Base-by-base conservation (phyloP, 306 rosid genomes). In the Inga leiocalycina region DNA sequence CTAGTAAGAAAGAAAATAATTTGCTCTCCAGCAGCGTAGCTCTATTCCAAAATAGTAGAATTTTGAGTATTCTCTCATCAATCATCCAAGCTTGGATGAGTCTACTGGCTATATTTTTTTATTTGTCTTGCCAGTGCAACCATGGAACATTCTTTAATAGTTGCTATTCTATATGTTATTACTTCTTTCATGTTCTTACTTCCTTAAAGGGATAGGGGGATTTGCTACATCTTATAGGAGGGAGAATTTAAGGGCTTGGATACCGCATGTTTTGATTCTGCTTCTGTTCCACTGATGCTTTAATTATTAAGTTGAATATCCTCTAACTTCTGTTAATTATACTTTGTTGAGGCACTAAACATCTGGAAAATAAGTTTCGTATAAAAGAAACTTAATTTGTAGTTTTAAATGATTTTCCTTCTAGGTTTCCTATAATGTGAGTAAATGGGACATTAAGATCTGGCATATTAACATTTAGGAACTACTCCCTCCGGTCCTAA, bases 21-120 rank as follows among this genome's bases (percentile, higher is more conserved):
- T 54, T 56, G 35, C 54, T 43, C 5, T 10, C 41, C 79, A 44
- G 86, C 84, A 87, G 80, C 17, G 87, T 76, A 65, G 74, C 68
- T 78, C 79, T 75, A 6, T 51, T 64, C 52, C 56, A 44, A 43
- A 76, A 34, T 46, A 66, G 19, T 78, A 39, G 4, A 65, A 17
- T 8, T 84, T 22, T 79, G 49, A 27, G 80, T 65, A 41, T 49
- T 77, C 52, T 81, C 44, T 64, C 66, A 39, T 83, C 19, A 35
- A 39, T 49, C 27, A 35, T 51, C 57, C 37, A 45, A 72, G 7
- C 49, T 57, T 35, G 72, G n/a, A 75, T 70, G 46, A 73, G 22
- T 32, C 51, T 24, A 4, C 59, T 56, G 39, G 74, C 12, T 72
- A 15, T 8, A 12, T 51, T 61, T 45, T 78, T 71, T 69, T 48